phyloP scores from a whole-genome alignment of 2,329 filamentous ascomycete species.

The Fusarium brachygibbosum region DNA sequence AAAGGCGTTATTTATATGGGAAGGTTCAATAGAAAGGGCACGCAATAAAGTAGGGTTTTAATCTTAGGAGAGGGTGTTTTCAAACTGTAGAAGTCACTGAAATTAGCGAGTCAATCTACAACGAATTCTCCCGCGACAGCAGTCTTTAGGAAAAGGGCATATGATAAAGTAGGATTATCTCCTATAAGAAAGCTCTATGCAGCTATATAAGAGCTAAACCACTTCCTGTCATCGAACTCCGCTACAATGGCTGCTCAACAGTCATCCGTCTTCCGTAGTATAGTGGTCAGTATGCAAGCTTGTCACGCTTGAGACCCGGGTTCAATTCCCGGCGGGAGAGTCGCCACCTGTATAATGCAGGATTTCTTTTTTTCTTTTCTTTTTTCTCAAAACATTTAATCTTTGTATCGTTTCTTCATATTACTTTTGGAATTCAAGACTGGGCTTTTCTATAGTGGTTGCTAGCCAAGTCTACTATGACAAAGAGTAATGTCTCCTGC shows the following conservation, averaged over 20 bases:
- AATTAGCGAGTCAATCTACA: rapidly evolving
- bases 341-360: constrained; percentile 6
- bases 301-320: constrained; percentile 30
- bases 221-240: neutral
- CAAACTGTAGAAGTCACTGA: rapidly evolving
- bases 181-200: too few species aligned
- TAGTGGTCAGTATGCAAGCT: constrained; percentile 31
- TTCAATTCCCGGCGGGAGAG: constrained; percentile 34
- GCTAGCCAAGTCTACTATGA: too few species aligned
- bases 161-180: neutral
- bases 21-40: neutral
- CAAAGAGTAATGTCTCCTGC: too few species aligned
- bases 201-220: neutral
- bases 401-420: too few species aligned
- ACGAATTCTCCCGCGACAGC: constrained; percentile 17
- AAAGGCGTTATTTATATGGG: neutral
- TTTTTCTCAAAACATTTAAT: too few species aligned
- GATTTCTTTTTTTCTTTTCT: neutral
- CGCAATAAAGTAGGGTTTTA: neutral
- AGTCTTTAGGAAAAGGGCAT: neutral
- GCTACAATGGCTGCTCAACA: neutral
- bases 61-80: rapidly evolving
- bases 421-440: too few species aligned
- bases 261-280: constrained; percentile 15
- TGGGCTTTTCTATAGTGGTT: too few species aligned